Percentiles rank a stretch among this genome's conserved stretches.
Conservation (phyloP, 2,329 filamentous ascomycete species). For the Sporothrix mexicana region DNA sequence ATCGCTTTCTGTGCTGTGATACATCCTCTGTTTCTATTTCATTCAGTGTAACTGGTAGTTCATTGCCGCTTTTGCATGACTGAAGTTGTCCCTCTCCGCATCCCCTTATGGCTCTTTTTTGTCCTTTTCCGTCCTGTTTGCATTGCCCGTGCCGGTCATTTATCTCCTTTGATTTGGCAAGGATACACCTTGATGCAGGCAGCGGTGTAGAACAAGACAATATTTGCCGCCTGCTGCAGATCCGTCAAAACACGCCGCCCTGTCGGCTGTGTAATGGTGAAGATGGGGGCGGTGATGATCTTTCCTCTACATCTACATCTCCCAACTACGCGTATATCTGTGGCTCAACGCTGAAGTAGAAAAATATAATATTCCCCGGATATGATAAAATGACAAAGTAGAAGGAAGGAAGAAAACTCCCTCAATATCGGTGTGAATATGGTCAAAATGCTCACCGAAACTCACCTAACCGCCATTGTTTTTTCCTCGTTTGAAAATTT, state of each 20-base stretch:
- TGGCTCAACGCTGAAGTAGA: background rate
- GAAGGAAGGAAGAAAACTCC: background rate
- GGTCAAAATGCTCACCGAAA: background rate
- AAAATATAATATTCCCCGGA: no score
- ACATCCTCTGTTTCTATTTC: background rate
- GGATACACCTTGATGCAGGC: background rate
- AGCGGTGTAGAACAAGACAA: constrained; percentile 2
- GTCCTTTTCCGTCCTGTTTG: background rate
- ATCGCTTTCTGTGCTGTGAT: background rate
- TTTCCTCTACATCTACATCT: background rate
- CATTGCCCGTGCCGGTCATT: background rate
- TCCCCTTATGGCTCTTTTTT: no score
- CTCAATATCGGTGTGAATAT: background rate
- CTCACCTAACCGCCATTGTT: background rate
- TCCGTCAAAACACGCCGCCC: background rate
- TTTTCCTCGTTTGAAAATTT: background rate
- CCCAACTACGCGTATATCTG: background rate
- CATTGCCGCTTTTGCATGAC: constrained; percentile 1
- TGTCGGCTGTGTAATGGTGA: background rate
- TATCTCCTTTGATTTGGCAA: background rate
- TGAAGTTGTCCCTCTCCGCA: no score
- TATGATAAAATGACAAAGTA: background rate
- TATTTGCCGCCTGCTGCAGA: background rate
- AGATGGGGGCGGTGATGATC: background rate
- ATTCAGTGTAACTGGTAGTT: background rate